A percentile compares a stretch with the other conserved stretches of the same genome.
Evolutionary conservation across 306 rosid genomes (phyloP).

Genomic region (Pueraria montana): DNA sequence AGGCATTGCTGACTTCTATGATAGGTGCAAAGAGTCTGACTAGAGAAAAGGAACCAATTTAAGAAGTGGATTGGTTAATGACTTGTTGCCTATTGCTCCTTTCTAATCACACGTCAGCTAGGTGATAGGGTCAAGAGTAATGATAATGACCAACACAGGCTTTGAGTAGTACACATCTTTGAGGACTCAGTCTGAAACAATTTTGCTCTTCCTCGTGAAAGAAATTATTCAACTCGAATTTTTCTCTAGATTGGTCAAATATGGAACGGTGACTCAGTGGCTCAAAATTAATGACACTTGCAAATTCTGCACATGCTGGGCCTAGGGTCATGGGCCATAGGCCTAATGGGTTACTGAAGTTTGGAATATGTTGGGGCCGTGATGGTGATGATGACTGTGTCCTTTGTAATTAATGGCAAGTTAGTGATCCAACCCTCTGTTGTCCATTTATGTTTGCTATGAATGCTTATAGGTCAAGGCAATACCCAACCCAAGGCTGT

Average conservation of each 20-base stretch:
- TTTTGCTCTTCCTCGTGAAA: slow-evolving; percentile 25
- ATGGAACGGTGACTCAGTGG: slow-evolving; percentile 12
- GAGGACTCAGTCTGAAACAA: slow-evolving; percentile 10
- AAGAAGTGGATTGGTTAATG: slow-evolving; percentile 36
- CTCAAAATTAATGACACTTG: slow-evolving; percentile 17
- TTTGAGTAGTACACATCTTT: slow-evolving; percentile 21
- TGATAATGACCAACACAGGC: slow-evolving; percentile 43
- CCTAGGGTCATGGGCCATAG: slow-evolving; percentile 21
- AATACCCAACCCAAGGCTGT: slow-evolving; percentile 6
- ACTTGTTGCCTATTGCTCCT: not conserved
- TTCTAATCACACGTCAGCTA: slow-evolving; percentile 36
- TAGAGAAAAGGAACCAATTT: slow-evolving; percentile 31
- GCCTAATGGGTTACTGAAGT: slow-evolving; percentile 25
- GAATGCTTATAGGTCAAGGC: slow-evolving; percentile 30
- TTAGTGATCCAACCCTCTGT: slow-evolving; percentile 13
- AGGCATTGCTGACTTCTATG: slow-evolving; percentile 40
- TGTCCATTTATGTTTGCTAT: slow-evolving; percentile 12
- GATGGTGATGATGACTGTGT: slow-evolving; percentile 29
- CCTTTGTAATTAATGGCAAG: slow-evolving; percentile 23
- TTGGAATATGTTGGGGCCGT: slow-evolving; percentile 9
- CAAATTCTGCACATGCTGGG: slow-evolving; percentile 28
- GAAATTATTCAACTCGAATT: not conserved
- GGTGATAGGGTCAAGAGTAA: slow-evolving; percentile 43
- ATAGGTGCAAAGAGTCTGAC: slow-evolving; percentile 28
- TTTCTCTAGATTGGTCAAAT: slow-evolving; percentile 4